phyloP scores from a whole-genome alignment of 768 basidiomycete genomes.

The Suillus alpinus region DNA sequence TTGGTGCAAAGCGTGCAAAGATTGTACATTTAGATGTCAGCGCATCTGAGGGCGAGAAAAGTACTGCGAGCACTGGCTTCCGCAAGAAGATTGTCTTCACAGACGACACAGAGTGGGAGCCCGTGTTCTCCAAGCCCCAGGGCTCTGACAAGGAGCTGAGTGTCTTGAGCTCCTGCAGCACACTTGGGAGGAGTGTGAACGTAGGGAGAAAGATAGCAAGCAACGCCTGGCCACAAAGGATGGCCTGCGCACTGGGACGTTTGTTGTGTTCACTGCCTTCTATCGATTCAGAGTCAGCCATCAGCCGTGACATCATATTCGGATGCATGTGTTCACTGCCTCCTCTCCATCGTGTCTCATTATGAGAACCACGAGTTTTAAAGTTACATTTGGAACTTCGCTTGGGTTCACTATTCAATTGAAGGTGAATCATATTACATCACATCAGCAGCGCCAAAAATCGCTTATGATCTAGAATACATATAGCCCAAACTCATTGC shows the following conservation, averaged over 20 bases:
- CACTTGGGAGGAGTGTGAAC: conserved; percentile 24
- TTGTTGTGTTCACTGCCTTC: too few species aligned
- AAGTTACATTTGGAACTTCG: too few species aligned
- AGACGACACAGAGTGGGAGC: conserved; percentile 6
- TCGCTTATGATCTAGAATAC: background rate
- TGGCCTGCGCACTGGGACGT: too few species aligned
- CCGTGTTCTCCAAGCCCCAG: conserved; percentile 7
- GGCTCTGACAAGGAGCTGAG: conserved; percentile 1
- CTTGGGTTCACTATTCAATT: background rate
- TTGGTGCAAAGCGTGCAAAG: conserved; percentile 16
- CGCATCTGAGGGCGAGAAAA: conserved; percentile 18
- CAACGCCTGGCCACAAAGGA: conserved; percentile 13
- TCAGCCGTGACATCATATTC: too few species aligned
- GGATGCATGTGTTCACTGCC: background rate
- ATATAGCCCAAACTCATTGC: background rate
- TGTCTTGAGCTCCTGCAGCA: conserved; percentile 5
- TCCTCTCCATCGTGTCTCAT: background rate
- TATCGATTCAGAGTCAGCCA: too few species aligned
- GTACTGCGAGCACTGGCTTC: background rate
- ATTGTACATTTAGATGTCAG: conserved; percentile 7
- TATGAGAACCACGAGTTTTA: background rate
- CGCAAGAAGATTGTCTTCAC: conserved; percentile 2
- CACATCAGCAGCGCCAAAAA: background rate
- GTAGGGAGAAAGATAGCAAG: conserved; percentile 21
- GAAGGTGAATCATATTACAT: background rate